Evolutionary conservation across 148 eudicot genomes (phyloP).

Genomic region (Tetragonia tetragonoides): DNA sequence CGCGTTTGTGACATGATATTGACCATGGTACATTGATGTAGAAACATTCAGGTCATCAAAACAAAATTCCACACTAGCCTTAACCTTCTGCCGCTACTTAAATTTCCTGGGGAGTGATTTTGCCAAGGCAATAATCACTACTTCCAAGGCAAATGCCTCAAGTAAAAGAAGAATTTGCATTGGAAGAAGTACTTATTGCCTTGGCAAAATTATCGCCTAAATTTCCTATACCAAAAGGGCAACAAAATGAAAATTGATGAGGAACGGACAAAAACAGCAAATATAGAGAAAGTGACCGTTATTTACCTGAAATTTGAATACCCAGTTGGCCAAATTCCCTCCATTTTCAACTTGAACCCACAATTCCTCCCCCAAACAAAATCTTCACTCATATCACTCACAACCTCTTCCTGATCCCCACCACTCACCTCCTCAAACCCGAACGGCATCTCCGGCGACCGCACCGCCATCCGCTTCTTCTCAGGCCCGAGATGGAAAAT

Average conservation of each 20-base stretch:
- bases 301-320: slow-evolving; percentile 78
- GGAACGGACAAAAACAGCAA: not conserved
- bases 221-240: no score
- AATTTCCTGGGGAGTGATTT: no score
- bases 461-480: slow-evolving; percentile 42
- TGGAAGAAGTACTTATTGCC: no score
- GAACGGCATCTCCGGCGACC: slow-evolving; percentile 39
- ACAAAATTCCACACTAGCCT: no score
- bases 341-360: slow-evolving; percentile 51
- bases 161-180: no score
- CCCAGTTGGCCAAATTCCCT: slow-evolving; percentile 59
- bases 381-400: slow-evolving; percentile 51
- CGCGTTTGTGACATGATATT: no score
- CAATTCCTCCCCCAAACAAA: slow-evolving; percentile 60
- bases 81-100: no score
- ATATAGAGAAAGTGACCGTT: slow-evolving; percentile 11
- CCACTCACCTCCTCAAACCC: slow-evolving; percentile 71
- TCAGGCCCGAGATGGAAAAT: slow-evolving; percentile 48
- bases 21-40: no score
- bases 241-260: not conserved
- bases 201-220: no score
- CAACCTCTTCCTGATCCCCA: slow-evolving; percentile 32
- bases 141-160: no score
- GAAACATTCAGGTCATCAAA: no score
- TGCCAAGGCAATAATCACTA: no score